Base-by-base conservation (phyloP, 2,329 filamentous ascomycete species). In the Allantophomopsis lycopodina region DNA sequence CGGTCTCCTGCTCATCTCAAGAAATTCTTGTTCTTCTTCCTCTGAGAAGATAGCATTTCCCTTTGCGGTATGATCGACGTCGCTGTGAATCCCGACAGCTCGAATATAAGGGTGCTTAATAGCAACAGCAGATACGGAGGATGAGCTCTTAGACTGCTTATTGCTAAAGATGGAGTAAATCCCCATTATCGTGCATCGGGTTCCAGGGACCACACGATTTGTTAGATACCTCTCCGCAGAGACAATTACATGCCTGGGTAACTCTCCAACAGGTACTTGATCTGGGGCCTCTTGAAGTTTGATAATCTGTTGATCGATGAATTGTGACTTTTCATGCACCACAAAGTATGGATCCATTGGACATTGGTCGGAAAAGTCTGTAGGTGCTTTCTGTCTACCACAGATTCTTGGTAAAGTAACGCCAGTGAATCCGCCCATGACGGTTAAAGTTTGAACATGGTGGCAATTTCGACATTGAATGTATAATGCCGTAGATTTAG, bases 161-260 rank as follows among this genome's bases (percentile, higher is more conserved):
- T 81, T 83, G 59, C 95, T 86, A 60, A 95, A 98, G 54, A 96
- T 96, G 21, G 89, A 95, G 65, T 95, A 98, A 28, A 98, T 86
- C 15, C 91, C 91, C 75, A 91, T 96, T 14, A 98, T 73, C 2
- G 87, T 94, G 59, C 91, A 98, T 57, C 89, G 74, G 38, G 89
- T 93, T 21, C 91, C 91, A 5, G 91, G 91, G 3, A 98, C 88
- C 3, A 98, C 91, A 38, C 87, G 77, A 57, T 98, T 98, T 10
- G 89, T 91, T 36, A 98, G 68, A 55, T 96, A 95, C 39, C 91
- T 76, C 56, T 98, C 91, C n/a, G 91, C 91, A 0, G 88, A 94
- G 44, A 98, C 84, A 45, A 96, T 73, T 35, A 98, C 93, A 52
- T 98, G 91, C 33, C 91, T 74, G 3, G 91, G 91, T 37, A 98